Conservation (phyloP, 805 yeast species). For the Teunomyces atbi region DNA sequence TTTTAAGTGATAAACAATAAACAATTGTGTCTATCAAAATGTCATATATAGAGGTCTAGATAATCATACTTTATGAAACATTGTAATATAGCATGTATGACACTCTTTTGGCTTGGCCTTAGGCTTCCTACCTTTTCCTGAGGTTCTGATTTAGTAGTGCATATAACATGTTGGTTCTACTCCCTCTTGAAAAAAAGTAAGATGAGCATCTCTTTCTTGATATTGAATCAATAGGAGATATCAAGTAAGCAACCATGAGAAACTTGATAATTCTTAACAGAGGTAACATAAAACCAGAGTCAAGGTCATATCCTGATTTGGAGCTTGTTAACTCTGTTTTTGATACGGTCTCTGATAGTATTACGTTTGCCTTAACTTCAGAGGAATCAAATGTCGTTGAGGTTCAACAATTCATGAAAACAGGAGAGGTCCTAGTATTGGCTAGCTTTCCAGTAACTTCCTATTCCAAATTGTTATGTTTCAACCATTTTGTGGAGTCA, state of each 20-base stretch:
- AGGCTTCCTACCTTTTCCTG: background rate
- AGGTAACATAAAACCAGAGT: conserved; percentile 50
- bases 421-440: conserved; percentile 55
- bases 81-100: no score
- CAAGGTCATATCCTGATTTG: conserved; percentile 65
- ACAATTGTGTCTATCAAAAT: no score
- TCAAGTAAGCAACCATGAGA: conserved; percentile 33
- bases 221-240: background rate
- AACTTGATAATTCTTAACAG: conserved; percentile 52
- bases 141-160: background rate
- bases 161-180: background rate
- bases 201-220: conserved; percentile 1
- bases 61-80: no score
- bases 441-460: conserved; percentile 55
- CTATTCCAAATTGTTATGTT: conserved; percentile 43
- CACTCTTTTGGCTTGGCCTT: no score
- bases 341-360: conserved; percentile 71
- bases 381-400: conserved; percentile 58
- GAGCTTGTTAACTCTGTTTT: conserved; percentile 55
- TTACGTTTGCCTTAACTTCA: conserved; percentile 60
- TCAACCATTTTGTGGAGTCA: conserved; percentile 69
- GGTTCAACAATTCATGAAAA: conserved; percentile 71
- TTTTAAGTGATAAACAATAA: conserved; percentile 3
- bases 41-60: no score
- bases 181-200: background rate